Base-by-base conservation (phyloP, 176 grass and related monocot species). In the Carex myosuroides region DNA sequence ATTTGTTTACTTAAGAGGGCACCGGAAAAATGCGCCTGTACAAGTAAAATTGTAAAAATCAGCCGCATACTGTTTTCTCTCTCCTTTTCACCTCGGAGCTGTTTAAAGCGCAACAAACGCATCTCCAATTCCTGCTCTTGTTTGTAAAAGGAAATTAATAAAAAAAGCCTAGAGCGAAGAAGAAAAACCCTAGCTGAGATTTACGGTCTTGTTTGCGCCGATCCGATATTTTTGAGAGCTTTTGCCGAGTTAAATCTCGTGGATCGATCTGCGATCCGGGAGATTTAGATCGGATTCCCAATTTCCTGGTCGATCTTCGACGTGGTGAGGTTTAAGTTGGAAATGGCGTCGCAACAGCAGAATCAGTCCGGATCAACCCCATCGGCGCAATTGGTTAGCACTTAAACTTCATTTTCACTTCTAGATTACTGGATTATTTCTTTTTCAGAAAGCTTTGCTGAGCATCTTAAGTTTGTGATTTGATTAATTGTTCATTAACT, bases 321-420 rank as follows among this genome's bases (percentile, higher is more conserved):
- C 8, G 42, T 60, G 17, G 20, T 18, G 61, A 82, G 80, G 13
- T 82, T 83, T 83, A 17, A 59, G 80, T 64, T 62, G 22, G 60
- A 83, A 86, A 97, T 97, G 94, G 91, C 86, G 50, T 75, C 91
- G 53, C 90, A 80, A 74, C 86, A 85, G 87, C 30, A 80, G 22
- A 66, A 61, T 60, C 37, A 70, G 63, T 20, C 87, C 32, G 85
- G 72, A 81, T 79, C 88, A 44, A 39, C 79, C 29, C 90, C 90
- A 12, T 64, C 94, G 13, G 94, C 94, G 12, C 88, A 97, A 87
- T 86, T 94, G 94, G 94, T 97, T 86, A 90, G 80, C 64, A 37
- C 50, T 37, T 87, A 11, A 70, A 10, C 11, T 18, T 68, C 35
- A 2, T 52, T 2, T 54, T 44, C 29, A 55, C 39, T 4, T 86